A percentile compares a stretch with the other conserved stretches of the same genome.
Conservation (phyloP, 805 yeast species). For the Barnettozyma californica region DNA sequence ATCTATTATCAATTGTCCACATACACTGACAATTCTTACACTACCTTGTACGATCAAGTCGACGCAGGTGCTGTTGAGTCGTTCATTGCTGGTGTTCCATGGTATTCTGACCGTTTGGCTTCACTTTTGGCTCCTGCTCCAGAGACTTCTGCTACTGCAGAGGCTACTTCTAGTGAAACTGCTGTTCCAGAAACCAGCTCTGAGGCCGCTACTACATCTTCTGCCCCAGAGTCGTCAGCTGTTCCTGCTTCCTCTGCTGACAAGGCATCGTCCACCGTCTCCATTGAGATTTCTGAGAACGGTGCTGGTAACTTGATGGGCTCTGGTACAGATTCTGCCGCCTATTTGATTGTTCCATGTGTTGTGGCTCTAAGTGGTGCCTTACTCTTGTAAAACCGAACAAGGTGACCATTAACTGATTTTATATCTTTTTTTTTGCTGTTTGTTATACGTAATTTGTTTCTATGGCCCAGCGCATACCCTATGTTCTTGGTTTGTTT, state of each 20-base stretch:
- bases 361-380: not conserved
- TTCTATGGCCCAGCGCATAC: too few relatives aligned
- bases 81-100: constrained; percentile 28
- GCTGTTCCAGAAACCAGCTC: not conserved
- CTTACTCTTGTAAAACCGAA: not conserved
- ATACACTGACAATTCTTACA: constrained; percentile 30
- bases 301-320: not conserved
- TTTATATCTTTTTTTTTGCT: too few relatives aligned
- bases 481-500: too few relatives aligned
- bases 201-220: not conserved
- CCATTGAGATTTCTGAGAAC: not conserved
- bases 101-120: constrained; percentile 23
- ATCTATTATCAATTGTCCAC: constrained; percentile 26
- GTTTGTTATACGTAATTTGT: too few relatives aligned
- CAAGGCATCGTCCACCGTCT: not conserved
- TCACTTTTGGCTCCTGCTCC: constrained; percentile 13
- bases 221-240: not conserved
- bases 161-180: not conserved
- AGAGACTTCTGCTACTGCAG: constrained; percentile 7
- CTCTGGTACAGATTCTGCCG: not conserved
- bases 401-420: too few relatives aligned
- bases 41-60: constrained; percentile 26
- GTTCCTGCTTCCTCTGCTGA: not conserved
- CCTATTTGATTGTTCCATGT: not conserved
- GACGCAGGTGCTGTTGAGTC: constrained; percentile 24